A percentile compares a stretch with the other conserved stretches of the same genome.
Evolutionary conservation across 192 early-diverging fungal genomes (phyloP).

Genomic region (Fimicolochytrium jonesii): DNA sequence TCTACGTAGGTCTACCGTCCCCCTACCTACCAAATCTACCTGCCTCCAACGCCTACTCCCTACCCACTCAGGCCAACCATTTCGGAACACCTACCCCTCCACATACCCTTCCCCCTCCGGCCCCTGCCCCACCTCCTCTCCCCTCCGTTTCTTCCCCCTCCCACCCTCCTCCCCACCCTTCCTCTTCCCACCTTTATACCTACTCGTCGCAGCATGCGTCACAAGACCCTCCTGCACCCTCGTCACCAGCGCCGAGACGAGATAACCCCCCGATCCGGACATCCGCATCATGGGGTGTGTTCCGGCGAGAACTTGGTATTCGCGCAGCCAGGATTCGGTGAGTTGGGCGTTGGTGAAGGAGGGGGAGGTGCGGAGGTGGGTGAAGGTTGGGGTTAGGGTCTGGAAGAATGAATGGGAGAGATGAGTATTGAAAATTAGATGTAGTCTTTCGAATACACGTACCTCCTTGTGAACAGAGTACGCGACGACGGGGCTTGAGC

Average conservation of each 20-base stretch:
- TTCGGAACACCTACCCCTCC: too few relatives aligned
- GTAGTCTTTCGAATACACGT: not conserved
- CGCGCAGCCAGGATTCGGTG: slow-evolving; percentile 86
- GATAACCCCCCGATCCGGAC: slow-evolving; percentile 41
- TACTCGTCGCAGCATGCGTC: slow-evolving; percentile 1
- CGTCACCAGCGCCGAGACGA: slow-evolving; percentile 37
- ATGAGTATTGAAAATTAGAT: not conserved
- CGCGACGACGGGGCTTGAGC: slow-evolving; percentile 79
- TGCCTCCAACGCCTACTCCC: too few relatives aligned
- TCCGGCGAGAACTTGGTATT: slow-evolving; percentile 53
- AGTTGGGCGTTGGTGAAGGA: slow-evolving; percentile 79
- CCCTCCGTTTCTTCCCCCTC: not conserved
- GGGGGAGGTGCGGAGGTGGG: slow-evolving; percentile 58
- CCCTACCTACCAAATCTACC: too few relatives aligned
- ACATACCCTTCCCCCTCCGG: not conserved
- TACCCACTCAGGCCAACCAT: too few relatives aligned
- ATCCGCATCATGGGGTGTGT: slow-evolving; percentile 52
- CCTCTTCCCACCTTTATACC: not conserved
- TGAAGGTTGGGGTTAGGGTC: slow-evolving; percentile 24
- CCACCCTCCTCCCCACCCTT: too few relatives aligned
- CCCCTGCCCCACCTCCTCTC: not conserved
- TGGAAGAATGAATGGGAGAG: slow-evolving; percentile 4
- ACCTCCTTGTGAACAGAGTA: slow-evolving; percentile 59
- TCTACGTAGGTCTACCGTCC: too few relatives aligned
- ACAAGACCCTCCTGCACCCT: slow-evolving; percentile 23